Base-by-base conservation (phyloP, 1,284 basidiomycete species). In the Moniliella sp. region DNA sequence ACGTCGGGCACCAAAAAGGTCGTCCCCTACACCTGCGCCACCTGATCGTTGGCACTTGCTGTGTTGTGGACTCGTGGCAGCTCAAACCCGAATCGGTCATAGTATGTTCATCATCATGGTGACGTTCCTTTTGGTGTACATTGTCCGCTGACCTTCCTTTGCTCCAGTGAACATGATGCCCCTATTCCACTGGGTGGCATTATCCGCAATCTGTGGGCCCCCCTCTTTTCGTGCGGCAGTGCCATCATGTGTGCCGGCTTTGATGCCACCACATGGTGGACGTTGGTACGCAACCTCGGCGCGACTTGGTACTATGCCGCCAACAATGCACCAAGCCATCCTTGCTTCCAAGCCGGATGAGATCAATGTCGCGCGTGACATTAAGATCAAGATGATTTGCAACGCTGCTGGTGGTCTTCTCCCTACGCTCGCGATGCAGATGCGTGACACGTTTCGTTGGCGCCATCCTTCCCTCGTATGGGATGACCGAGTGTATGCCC, bases 401-500 rank as follows among this genome's bases (percentile, higher is more conserved):
- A 57, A 57, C 33, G 54, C 54, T 12, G 54, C 54, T 27, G 54
- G 54, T 39, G 54, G 54, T 45, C 40, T 57, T 15, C 40, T 57
- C 25, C 54, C 54, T 5, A 54, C 54, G 30, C 42, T 57, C 5
- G 54, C 54, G 15, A 36, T 48, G 2, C 50, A 57, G 37, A 46
- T 57, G 29, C 53, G 53, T 33, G 52, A 51, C 28, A 54, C 50
- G 1, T 57, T 57, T 28, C 35, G 33, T 18, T 43, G 42, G 48
- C 28, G 42, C 52, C 4, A 52, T 57, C 19, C 47, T 57, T n/a
- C 54, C 54, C 4, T 57, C 54, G 29, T 57, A 57, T 40, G 54
- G 54, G 21, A 57, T 57, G 54, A 57, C 54, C 1, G 54, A 57
- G 32, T 57, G 54, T 32, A 57, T 57, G 54, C 54, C 54, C 23